phyloP scores from a whole-genome alignment of 495 filamentous ascomycete genomes.

The Aspergillus funiculosus region DNA sequence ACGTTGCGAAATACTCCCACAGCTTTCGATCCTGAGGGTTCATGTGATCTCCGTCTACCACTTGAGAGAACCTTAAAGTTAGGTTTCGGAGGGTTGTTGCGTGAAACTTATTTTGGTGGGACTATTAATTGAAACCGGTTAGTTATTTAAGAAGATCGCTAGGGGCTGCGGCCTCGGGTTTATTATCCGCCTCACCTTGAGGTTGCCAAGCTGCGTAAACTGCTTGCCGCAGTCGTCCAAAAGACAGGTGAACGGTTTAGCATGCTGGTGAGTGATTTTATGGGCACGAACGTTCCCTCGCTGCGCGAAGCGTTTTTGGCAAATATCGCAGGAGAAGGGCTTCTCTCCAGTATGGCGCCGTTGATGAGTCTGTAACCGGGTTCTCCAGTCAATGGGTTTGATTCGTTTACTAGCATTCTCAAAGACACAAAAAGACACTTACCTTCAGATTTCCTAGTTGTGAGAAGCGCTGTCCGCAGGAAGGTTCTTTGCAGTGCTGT shows the following conservation, averaged over 20 bases:
- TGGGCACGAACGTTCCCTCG: constrained; percentile 84
- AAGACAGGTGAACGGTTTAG: constrained; percentile 74
- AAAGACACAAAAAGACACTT: no score
- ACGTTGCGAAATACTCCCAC: constrained; percentile 76
- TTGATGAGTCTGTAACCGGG: constrained; percentile 61
- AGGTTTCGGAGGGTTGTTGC: constrained; percentile 62
- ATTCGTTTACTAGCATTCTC: no score
- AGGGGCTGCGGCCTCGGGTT: no score
- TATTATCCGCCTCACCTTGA: constrained; percentile 72
- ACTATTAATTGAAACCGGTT: constrained; percentile 44
- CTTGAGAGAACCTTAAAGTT: constrained; percentile 64
- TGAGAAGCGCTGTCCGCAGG: constrained; percentile 76
- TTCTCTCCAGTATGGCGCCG: constrained; percentile 82
- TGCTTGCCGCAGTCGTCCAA: constrained; percentile 78
- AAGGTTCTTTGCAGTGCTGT: constrained; percentile 66
- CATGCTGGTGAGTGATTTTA: constrained; percentile 69
- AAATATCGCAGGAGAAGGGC: constrained; percentile 77
- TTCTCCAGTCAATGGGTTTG: background rate
- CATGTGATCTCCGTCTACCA: constrained; percentile 57
- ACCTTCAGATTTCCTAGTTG: constrained; percentile 88
- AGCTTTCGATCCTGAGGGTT: constrained; percentile 66
- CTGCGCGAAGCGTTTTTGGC: constrained; percentile 77
- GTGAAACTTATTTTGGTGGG: constrained; percentile 93
- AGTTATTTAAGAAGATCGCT: no score
- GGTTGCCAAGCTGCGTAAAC: constrained; percentile 83